A percentile compares a stretch with the other conserved stretches of the same genome.
Conservation (phyloP, 352 stramenopile genomes). For the Phytophthora podocarpi region DNA sequence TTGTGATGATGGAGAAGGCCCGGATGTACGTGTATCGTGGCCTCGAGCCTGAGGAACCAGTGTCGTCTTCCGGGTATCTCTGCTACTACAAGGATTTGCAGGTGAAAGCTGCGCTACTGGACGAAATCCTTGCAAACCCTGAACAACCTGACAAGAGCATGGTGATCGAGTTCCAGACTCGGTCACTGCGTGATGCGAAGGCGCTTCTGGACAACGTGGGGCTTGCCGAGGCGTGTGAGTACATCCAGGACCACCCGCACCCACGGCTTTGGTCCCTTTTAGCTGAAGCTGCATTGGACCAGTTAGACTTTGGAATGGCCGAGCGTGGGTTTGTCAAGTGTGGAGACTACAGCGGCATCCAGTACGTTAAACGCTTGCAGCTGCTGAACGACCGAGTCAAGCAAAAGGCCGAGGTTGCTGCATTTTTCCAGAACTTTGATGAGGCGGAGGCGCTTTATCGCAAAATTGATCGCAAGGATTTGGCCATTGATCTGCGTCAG, state of each 20-base stretch:
- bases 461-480: slow-evolving; percentile 94
- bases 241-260: slow-evolving; percentile 88
- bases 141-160: slow-evolving; percentile 79
- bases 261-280: slow-evolving; percentile 88
- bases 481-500: slow-evolving; percentile 91
- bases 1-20: slow-evolving; percentile 94
- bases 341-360: slow-evolving; percentile 91
- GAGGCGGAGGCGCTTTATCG: slow-evolving; percentile 92
- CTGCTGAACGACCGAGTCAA: slow-evolving; percentile 91
- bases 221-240: slow-evolving; percentile 75
- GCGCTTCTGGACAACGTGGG: slow-evolving; percentile 87
- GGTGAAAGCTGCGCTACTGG: slow-evolving; percentile 82
- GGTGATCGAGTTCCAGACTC: slow-evolving; percentile 91
- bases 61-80: slow-evolving; percentile 89
- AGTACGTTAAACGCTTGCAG: slow-evolving; percentile 92
- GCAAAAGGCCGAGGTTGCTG: slow-evolving; percentile 90
- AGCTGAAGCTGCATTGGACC: slow-evolving; percentile 87
- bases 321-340: slow-evolving; percentile 93
- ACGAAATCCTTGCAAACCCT: slow-evolving; percentile 86
- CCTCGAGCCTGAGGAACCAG: slow-evolving; percentile 88
- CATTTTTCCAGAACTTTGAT: slow-evolving; percentile 93
- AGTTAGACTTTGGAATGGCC: slow-evolving; percentile 92
- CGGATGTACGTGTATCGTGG: slow-evolving; percentile 90
- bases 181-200: slow-evolving; percentile 84
- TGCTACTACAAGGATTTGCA: slow-evolving; percentile 90